Conservation (phyloP, 2,329 filamentous ascomycete species). For the Exophiala sp. region DNA sequence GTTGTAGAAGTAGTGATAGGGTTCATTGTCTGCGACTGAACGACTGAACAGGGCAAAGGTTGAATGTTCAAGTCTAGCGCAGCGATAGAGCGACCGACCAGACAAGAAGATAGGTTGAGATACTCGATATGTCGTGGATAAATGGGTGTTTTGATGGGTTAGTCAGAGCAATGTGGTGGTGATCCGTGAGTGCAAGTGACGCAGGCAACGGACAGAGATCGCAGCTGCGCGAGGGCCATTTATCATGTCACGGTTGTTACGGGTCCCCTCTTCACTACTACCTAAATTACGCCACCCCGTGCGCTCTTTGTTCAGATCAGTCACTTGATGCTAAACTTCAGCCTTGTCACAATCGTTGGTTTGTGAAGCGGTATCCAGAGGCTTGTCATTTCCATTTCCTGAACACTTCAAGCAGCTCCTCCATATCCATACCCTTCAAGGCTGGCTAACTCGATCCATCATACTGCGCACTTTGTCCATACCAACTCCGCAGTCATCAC, state of each 20-base stretch:
- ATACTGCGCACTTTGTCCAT: neutral
- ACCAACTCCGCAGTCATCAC: neutral
- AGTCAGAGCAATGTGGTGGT: constrained; percentile 20
- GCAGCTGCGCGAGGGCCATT: neutral
- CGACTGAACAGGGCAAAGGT: constrained; percentile 2
- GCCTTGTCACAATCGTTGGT: constrained; percentile 14
- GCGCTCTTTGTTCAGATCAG: neutral
- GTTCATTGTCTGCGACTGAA: constrained; percentile 25
- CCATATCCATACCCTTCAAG: neutral
- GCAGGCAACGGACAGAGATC: constrained; percentile 10
- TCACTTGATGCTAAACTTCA: neutral
- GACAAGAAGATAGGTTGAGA: constrained; percentile 5
- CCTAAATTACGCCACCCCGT: neutral
- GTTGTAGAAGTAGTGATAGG: constrained; percentile 16
- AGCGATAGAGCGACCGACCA: constrained; percentile 9
- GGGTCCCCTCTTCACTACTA: neutral
- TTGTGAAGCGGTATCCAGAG: too few relatives aligned
- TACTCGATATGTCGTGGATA: constrained; percentile 5
- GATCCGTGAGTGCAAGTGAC: constrained; percentile 17
- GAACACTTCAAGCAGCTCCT: neutral
- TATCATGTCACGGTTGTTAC: too few relatives aligned
- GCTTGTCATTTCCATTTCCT: neutral
- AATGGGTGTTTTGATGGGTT: constrained; percentile 21
- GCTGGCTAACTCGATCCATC: neutral
- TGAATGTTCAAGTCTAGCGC: constrained; percentile 12